Conservation (phyloP, 1,284 basidiomycete species). For the Austroboletus niveus region DNA sequence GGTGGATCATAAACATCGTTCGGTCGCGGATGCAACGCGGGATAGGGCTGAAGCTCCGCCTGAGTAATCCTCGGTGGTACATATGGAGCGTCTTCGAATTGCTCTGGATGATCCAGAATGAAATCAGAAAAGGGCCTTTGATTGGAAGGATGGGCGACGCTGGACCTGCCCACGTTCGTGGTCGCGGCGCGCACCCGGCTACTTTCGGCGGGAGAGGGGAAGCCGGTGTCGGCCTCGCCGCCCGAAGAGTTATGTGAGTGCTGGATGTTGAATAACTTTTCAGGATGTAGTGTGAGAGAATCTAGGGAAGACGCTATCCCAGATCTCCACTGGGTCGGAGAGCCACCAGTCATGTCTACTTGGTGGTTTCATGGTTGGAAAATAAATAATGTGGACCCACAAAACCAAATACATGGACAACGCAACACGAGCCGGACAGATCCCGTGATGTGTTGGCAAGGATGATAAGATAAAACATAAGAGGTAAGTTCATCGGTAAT, state of each 20-base stretch:
- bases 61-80: slow-evolving; percentile 27
- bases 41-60: slow-evolving; percentile 15
- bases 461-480: slow-evolving; percentile 23
- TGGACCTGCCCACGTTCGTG: slow-evolving; percentile 9
- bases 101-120: slow-evolving; percentile 15
- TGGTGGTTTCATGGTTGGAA: slow-evolving; percentile 25
- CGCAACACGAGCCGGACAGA: slow-evolving; percentile 11
- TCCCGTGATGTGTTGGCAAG: slow-evolving; percentile 11
- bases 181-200: slow-evolving; percentile 10
- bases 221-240: slow-evolving; percentile 29
- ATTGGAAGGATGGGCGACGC: slow-evolving; percentile 3
- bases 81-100: slow-evolving; percentile 30
- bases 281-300: slow-evolving; percentile 15
- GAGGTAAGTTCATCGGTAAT: slow-evolving; percentile 19
- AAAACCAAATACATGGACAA: slow-evolving; percentile 32
- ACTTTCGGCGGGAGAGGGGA: slow-evolving; percentile 12
- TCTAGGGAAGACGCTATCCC: slow-evolving; percentile 6
- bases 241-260: slow-evolving; percentile 29
- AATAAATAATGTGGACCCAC: slow-evolving; percentile 34
- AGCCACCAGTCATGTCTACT: slow-evolving; percentile 26
- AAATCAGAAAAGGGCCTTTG: slow-evolving; percentile 12
- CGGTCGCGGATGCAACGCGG: slow-evolving; percentile 15
- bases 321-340: slow-evolving; percentile 14
- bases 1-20: slow-evolving; percentile 9
- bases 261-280: slow-evolving; percentile 20